Base-by-base conservation (phyloP, 2,329 filamentous ascomycete species). In the Penicillium sp. region DNA sequence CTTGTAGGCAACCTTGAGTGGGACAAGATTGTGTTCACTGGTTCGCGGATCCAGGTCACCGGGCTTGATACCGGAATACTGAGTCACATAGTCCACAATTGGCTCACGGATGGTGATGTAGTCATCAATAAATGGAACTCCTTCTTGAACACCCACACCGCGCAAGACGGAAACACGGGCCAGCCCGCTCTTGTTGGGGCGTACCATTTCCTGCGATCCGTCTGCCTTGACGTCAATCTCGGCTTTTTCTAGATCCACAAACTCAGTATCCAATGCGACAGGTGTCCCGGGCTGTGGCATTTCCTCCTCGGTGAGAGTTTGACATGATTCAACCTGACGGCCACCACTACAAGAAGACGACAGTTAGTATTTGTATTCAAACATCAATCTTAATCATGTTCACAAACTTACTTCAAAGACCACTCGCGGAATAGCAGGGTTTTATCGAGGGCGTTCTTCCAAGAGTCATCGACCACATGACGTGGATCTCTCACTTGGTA, bases 201-300 rank as follows among this genome's bases (percentile, higher is more conserved):
- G 86, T 41, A 97, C 94, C 15, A 93, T 96, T 70, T 95, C 92
- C 50, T 92, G 88, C 41, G 91, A 90, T 23, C 94, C 94, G 64
- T 97, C 93, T 3, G 93, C 93, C 73, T 95, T 96, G 78, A 99
- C 91, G 70, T 97, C 91, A 53, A 97, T 96, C 72, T 97, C 93
- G 47, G 94, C 91, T 65, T 94, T 89, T 63, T 95, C 90, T 2
- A 97, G 84, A 23, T 92, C 88, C 8, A 99, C 95, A 66, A 99
- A 99, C 74, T 99, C 94, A 0, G 95, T 96, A 71, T 99, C 94
- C 6, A 99, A 86, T 0, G 93, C 94, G 45, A 97, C 85, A 12
- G 94, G 88, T 2, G 86, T 91, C 15, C 88, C 85, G 0, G 88
- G 82, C 0, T 83, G 82, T 1, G 90, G 91, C 7, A 81, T 81